A percentile compares a stretch with the other conserved stretches of the same genome.
Evolutionary conservation across 2,329 filamentous ascomycete genomes (phyloP).

Genomic region (Elsinoe fawcettii): DNA sequence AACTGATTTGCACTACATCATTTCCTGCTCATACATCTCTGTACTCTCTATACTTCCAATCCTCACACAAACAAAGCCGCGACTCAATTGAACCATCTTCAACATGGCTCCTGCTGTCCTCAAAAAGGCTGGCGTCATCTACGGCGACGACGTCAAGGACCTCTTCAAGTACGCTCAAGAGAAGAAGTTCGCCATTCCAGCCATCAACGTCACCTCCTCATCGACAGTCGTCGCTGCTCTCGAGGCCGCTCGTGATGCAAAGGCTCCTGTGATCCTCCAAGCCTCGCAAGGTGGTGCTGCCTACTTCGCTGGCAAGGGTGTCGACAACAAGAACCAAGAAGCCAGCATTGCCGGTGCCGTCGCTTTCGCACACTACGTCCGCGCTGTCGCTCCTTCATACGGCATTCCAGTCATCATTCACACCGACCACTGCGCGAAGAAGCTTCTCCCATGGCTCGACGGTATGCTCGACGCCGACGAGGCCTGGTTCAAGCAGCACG

Average conservation of each 20-base stretch:
- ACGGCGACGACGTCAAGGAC: conserved; percentile 29
- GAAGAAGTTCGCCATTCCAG: conserved; percentile 73
- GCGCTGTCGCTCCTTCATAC: conserved; percentile 76
- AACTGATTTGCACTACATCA: conserved; percentile 1
- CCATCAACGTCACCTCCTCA: conserved; percentile 78
- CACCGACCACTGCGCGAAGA: conserved; percentile 99
- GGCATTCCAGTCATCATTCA: conserved; percentile 87
- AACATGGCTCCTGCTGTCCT: conserved; percentile 20
- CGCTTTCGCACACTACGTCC: conserved; percentile 89
- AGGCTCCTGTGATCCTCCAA: conserved; percentile 76
- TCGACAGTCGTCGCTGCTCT: conserved; percentile 79
- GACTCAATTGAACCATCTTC: conserved; percentile 1
- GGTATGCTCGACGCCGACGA: conserved; percentile 94
- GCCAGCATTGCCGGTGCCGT: conserved; percentile 83
- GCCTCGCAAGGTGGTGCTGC: conserved; percentile 88
- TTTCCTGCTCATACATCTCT: not conserved
- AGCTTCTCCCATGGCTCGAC: conserved; percentile 95
- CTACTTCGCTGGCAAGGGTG: conserved; percentile 52
- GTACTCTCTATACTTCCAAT: not conserved
- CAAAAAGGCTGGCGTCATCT: conserved; percentile 33
- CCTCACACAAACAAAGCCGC: not conserved
- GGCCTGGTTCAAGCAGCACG: conserved; percentile 85
- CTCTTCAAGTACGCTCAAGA: conserved; percentile 88
- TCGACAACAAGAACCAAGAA: conserved; percentile 73
- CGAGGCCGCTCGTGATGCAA: conserved; percentile 88